Base-by-base conservation (phyloP, 192 early-diverging fungal species). In the Neocallimastix lanati region DNA sequence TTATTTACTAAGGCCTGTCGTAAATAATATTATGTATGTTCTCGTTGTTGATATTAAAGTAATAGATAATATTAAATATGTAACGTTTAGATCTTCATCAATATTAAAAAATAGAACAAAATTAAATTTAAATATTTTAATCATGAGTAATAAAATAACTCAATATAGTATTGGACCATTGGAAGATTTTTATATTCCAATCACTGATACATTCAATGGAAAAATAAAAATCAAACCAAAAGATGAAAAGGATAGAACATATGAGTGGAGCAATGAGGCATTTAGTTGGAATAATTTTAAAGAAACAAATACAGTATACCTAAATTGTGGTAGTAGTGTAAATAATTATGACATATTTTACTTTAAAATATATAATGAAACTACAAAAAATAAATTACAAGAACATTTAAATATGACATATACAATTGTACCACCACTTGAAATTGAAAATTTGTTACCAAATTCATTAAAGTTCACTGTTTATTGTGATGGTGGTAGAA, bases 391-490 rank as follows among this genome's bases (percentile, higher is more conserved):
- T 67, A 67, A 67, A 67, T n/a, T 67, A 67, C 50, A 67, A 67
- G 76, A 58, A 13, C 88, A 89, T 82, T 88, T 88, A 28, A 80
- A 81, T n/a, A 76, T 90, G 77, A 85, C 81, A 5, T 85, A 88
- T 36, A 80, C 81, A 80, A 77, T 90, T 4, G 29, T 87, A 9
- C 83, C 87, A 77, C 96, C 96, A 36, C 93, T 92, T 80, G 93
- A 95, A 85, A 87, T 99, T 29, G 98, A 99, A 86, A 99, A 99
- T 80, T 85, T 98, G 28, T 85, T 99, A 33, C 98, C 98, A 0
- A 98, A 93, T 82, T 89, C 94, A 78, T 86, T 96, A 81, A 87
- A 89, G 27, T 94, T 94, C 78, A 85, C 85, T n/a, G 88, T 99
- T 16, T 84, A 90, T 77, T 96, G 6, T n/a, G 50, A 67, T 67